These are phyloP conservation scores for Rickenella mellea DNA, from an alignment of 768 basidiomycete species.

Conservation along the genomic window DNA sequence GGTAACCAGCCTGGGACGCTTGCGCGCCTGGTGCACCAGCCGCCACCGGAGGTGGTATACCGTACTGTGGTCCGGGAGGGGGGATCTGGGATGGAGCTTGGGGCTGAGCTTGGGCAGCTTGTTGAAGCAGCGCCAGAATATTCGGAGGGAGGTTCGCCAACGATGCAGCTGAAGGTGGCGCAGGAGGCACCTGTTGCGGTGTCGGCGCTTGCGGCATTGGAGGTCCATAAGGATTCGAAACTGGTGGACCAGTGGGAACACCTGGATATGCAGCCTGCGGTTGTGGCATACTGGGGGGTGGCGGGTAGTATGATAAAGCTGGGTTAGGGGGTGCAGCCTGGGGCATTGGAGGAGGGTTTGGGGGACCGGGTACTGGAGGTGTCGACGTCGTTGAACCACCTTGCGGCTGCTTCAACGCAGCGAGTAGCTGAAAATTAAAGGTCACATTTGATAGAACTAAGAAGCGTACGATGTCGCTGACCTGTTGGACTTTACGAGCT, in stretches of 20 bases:
- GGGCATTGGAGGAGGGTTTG: conserved; percentile 24
- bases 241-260: conserved; percentile 16
- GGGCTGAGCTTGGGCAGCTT: conserved; percentile 28
- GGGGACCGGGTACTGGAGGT: conserved; percentile 24
- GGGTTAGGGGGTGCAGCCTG: conserved; percentile 19
- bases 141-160: conserved; percentile 49
- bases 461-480: conserved; percentile 13
- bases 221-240: conserved; percentile 23
- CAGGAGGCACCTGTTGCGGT: conserved; percentile 10
- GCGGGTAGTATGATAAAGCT: neutral
- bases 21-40: conserved; percentile 33
- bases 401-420: conserved; percentile 69
- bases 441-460: neutral
- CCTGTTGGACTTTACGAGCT: conserved; percentile 79
- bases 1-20: conserved; percentile 37
- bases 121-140: conserved; percentile 59
- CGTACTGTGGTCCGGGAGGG: conserved; percentile 19
- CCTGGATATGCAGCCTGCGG: conserved; percentile 12
- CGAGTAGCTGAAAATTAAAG: conserved; percentile 39
- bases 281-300: neutral
- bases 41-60: conserved; percentile 35
- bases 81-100: conserved; percentile 22
- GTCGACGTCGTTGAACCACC: conserved; percentile 18
- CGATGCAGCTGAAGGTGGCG: conserved; percentile 15
- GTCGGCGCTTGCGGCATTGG: conserved; percentile 6